Base-by-base conservation (phyloP, 2,329 filamentous ascomycete species). In the Colletotrichum viniferum region DNA sequence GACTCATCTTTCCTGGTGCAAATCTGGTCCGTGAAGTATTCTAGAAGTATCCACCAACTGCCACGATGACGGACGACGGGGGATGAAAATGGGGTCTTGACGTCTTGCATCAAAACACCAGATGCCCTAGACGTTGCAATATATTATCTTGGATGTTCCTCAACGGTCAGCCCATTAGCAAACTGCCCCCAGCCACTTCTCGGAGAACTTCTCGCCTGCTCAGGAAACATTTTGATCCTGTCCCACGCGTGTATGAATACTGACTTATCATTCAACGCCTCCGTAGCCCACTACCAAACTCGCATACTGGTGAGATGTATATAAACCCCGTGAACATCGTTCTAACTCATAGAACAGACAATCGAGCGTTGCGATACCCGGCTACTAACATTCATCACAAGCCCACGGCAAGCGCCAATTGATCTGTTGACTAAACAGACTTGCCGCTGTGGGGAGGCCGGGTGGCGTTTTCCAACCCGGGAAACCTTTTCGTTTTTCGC, bases 51-150 rank as follows among this genome's bases (percentile, higher is more conserved):
- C 3, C 18, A n/a, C 38, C 38, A n/a, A n/a, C 5, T n/a, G 0
- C 18, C 18, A n/a, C 3, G 6, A n/a, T 1, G 18, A 12, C 38
- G 3, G 38, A n/a, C 0, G 4, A 9, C 5, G 9, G 0, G 9
- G 12, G 3, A n/a, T 43, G 9, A 1, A 43, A 6, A n/a, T 10
- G 18, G n/a, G 18, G 18, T 5, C 3, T 12, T 3, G 1, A n/a
- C 3, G 3, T n/a, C 8, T 43, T 12, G 18, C 3, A 0, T 43
- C 4, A 43, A 1, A 4, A 43, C 18, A 0, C 9, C 0, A n/a
- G 4, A 8, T 43, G 38, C 38, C 8, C 3, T 5, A 3, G 18
- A 43, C 0, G 1, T 43, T 10, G 8, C 18, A 43, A n/a, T 0
- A 14, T 7, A 7, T 14, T 7, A 36, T 14, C 6, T 4, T 43